A percentile compares a stretch with the other conserved stretches of the same genome.
These are phyloP conservation scores for Zygosaccharomyces rouxii DNA, from an alignment of 805 yeast species.

Conservation along the genomic window DNA sequence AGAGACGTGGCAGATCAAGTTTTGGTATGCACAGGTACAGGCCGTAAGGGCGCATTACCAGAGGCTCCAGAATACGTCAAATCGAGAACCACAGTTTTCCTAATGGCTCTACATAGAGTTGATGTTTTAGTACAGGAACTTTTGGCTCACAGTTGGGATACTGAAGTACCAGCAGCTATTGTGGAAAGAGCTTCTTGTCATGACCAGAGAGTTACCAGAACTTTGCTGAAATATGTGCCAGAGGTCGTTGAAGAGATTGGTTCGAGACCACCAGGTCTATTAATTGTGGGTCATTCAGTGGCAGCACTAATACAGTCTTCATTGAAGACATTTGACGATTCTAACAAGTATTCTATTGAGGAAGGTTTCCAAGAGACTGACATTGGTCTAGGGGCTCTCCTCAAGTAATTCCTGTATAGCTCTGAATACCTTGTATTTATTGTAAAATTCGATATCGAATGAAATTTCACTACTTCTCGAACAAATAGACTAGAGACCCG, in stretches of 20 bases:
- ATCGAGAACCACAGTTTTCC: constrained; percentile 75
- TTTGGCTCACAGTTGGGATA: constrained; percentile 59
- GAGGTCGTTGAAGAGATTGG: constrained; percentile 74
- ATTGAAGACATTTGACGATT: constrained; percentile 23
- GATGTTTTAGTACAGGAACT: constrained; percentile 47
- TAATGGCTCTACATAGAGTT: constrained; percentile 84
- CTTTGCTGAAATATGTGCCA: constrained; percentile 61
- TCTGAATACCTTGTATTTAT: neutral
- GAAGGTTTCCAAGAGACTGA: constrained; percentile 35
- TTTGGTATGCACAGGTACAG: constrained; percentile 90
- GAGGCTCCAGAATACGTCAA: constrained; percentile 66
- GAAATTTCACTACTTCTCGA: neutral
- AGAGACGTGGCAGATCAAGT: constrained; percentile 91
- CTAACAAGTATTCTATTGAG: constrained; percentile 27
- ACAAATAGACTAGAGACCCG: neutral
- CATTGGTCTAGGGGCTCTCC: constrained; percentile 5
- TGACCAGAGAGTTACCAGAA: constrained; percentile 81
- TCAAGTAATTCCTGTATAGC: neutral
- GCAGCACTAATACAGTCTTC: constrained; percentile 38
- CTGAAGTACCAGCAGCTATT: constrained; percentile 70
- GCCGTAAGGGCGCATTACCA: constrained; percentile 80
- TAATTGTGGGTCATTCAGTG: constrained; percentile 79
- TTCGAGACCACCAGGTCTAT: constrained; percentile 87
- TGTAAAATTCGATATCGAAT: neutral
- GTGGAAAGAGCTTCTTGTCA: constrained; percentile 92